Base-by-base conservation (phyloP, 306 rosid genomes). In the Macrotyloma uniflorum region DNA sequence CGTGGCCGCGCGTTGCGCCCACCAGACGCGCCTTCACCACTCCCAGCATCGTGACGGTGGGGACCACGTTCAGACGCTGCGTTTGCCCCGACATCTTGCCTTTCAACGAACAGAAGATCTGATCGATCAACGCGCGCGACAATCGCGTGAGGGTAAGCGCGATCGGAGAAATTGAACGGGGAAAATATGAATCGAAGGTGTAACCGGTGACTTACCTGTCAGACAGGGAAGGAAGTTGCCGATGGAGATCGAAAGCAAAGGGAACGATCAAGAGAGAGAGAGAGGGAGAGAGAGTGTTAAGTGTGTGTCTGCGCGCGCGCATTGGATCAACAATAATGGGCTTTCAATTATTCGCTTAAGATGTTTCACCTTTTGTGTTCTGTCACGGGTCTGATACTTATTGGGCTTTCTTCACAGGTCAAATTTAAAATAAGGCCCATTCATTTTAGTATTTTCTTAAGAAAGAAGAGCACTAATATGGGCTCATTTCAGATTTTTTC, bases 1-100 rank as follows among this genome's bases (percentile, higher is more conserved):
- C 98, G 61, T 94, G 98, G 18, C 98, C 98, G 70, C 98, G 86
- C 2, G 98, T 94, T 1, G 98, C 97, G 36, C 98, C 98, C 0
- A 94, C 77, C 46, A 94, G 84, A 42, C 97, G 97, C 9, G 96
- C 96, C 76, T 94, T 94, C 88, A 92, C 67, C 43, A 84, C 88
- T 38, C 96, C 96, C 62, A 94, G 94, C 96, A 86, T 85, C 6
- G 98, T 94, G n/a, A 94, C 96, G 3, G 98, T 94, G 78, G 98
- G 98, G 62, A 94, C 98, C 83, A 94, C 97, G 87, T 49, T 94
- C 87, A 94, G 84, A 65, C 98, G 97, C 82, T 94, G 96, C 79
- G 77, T 81, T 87, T 94, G 98, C 64, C 98, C 96, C 3, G 97
- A 89, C 98, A 91, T 92, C 18, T 28, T 59, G 15, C 22, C 10